Conservation (phyloP, 345 rosid genomes). For the Euphorbia lathyris region DNA sequence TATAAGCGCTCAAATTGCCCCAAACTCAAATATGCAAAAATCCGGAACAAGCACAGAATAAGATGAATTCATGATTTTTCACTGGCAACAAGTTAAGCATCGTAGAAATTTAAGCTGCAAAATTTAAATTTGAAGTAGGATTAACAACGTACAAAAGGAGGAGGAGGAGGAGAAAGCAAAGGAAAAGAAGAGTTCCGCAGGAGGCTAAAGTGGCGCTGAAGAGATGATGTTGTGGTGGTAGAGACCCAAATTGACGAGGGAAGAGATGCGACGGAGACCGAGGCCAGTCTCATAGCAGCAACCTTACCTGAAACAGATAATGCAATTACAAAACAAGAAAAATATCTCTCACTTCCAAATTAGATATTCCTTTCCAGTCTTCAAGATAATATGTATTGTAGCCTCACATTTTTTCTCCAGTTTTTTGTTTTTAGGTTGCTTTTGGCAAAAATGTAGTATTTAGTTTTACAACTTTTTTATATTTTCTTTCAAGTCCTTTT, state of each 20-base stretch:
- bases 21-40: neutral
- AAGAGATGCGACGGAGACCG: neutral
- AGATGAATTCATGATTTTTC: neutral
- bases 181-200: conserved; percentile 1
- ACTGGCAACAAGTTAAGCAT: neutral
- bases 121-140: neutral
- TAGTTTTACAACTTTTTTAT: too few relatives aligned
- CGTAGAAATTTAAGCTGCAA: neutral
- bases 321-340: too few relatives aligned
- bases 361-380: too few relatives aligned
- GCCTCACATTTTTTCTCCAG: too few relatives aligned
- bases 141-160: conserved; percentile 19
- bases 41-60: neutral
- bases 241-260: neutral
- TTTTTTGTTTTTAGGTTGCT: too few relatives aligned
- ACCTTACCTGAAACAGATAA: neutral
- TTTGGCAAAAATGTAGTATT: too few relatives aligned
- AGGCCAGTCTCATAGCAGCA: conserved; percentile 13
- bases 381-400: too few relatives aligned
- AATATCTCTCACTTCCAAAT: too few relatives aligned
- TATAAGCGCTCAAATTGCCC: neutral
- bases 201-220: conserved; percentile 11
- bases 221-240: neutral
- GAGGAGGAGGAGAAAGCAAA: conserved; percentile 3
- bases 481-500: too few relatives aligned